Evolutionary conservation across 306 rosid genomes (phyloP).

Genomic region (Gleditsia sinensis): DNA sequence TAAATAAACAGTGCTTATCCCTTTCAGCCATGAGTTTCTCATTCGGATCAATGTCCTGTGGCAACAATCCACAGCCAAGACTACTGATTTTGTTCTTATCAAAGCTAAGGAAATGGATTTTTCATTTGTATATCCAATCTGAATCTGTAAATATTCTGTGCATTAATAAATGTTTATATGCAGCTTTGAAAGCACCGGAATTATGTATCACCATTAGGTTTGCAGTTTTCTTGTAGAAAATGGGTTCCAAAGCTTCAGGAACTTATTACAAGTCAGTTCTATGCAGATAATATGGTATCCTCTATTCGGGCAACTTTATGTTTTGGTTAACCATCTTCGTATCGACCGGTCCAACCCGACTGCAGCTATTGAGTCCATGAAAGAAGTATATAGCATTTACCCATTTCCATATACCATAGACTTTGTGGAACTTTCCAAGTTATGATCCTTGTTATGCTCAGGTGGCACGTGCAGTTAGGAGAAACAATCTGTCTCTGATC

Average conservation of each 20-base stretch:
- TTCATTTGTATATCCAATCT: background rate
- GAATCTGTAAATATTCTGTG: too few species aligned
- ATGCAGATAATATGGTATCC: constrained; percentile 71
- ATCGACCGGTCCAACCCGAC: constrained; percentile 66
- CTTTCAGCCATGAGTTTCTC: background rate
- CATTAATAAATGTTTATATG: background rate
- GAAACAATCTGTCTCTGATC: constrained; percentile 52
- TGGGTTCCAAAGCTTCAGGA: constrained; percentile 24
- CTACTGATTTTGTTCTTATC: background rate
- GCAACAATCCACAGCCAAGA: background rate
- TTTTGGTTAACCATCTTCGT: constrained; percentile 72
- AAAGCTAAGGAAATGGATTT: background rate
- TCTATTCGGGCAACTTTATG: constrained; percentile 66
- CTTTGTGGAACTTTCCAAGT: background rate
- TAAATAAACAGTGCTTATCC: background rate
- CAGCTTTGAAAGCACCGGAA: background rate
- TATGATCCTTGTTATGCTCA: constrained; percentile 28
- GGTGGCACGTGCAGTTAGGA: constrained; percentile 54
- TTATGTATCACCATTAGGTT: background rate
- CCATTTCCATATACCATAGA: background rate
- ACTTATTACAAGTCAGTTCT: constrained; percentile 7
- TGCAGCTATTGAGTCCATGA: constrained; percentile 58
- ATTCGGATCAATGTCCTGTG: background rate
- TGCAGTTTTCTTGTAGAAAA: constrained; percentile 7
- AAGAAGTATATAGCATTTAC: constrained; percentile 34